Percentiles rank a stretch among this genome's conserved stretches.
Evolutionary conservation across 2,329 filamentous ascomycete genomes (phyloP).

Genomic region (Trematosphaeria pertusa): DNA sequence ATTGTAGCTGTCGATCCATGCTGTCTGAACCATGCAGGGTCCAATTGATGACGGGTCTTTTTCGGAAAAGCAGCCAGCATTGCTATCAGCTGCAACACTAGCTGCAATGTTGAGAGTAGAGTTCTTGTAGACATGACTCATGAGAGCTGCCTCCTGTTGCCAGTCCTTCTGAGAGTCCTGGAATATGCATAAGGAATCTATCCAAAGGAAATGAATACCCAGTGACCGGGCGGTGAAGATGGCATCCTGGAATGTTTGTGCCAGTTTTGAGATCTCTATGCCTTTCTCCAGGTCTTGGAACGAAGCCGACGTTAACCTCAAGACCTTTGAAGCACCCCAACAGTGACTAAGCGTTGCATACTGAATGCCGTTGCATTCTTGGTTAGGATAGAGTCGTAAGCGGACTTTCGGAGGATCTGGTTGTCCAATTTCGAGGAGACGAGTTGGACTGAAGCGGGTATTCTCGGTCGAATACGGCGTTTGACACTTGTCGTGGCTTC

Average conservation of each 20-base stretch:
- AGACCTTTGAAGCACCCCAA: background rate
- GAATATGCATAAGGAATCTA: conserved; percentile 17
- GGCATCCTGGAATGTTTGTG: conserved; percentile 11
- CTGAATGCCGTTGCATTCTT: no score
- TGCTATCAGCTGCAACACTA: background rate
- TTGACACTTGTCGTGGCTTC: no score
- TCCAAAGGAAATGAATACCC: conserved; percentile 16
- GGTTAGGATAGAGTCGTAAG: no score
- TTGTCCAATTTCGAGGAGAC: no score
- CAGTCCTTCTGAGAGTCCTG: conserved; percentile 16
- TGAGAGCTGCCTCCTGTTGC: conserved; percentile 10
- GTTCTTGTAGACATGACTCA: conserved; percentile 14
- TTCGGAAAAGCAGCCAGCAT: conserved; percentile 6
- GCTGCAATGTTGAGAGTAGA: conserved; percentile 11
- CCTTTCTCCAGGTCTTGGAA: background rate
- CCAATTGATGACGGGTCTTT: background rate
- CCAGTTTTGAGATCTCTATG: background rate
- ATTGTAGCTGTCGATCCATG: background rate
- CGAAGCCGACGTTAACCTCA: background rate
- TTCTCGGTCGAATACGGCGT: no score
- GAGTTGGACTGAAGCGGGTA: no score
- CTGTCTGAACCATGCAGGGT: background rate
- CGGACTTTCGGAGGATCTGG: no score
- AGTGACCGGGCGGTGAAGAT: background rate
- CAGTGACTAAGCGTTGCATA: conserved; percentile 10